Evolutionary conservation across 352 stramenopile species (phyloP).

Genomic region (Globisporangium orthogonon): DNA sequence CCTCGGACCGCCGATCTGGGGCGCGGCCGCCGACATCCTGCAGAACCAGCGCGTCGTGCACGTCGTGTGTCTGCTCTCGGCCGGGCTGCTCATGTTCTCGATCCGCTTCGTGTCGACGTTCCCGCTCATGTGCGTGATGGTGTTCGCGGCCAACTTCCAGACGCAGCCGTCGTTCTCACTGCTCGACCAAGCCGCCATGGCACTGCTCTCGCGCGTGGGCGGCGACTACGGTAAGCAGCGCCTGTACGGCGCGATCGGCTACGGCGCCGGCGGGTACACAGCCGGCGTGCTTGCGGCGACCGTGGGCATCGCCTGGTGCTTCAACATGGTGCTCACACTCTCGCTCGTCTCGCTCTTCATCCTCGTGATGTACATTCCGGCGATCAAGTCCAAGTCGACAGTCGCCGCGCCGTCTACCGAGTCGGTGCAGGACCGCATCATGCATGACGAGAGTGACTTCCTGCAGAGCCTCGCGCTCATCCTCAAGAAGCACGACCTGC

Average conservation of each 20-base stretch:
- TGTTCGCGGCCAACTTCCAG: conserved; percentile 74
- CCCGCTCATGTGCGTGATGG: conserved; percentile 60
- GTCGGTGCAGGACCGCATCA: neutral
- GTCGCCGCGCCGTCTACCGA: neutral
- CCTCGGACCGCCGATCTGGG: conserved; percentile 61
- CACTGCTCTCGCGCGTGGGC: conserved; percentile 47
- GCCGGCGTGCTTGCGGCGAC: conserved; percentile 49
- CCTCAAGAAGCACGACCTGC: conserved; percentile 43
- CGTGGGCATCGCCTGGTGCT: conserved; percentile 70
- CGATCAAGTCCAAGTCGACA: conserved; percentile 19
- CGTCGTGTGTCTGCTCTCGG: conserved; percentile 50
- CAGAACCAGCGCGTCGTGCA: conserved; percentile 64
- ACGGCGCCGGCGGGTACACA: conserved; percentile 58
- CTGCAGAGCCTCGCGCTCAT: conserved; percentile 34
- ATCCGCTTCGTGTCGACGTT: conserved; percentile 63
- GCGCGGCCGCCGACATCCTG: conserved; percentile 47
- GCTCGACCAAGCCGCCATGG: conserved; percentile 61
- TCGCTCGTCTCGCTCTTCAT: conserved; percentile 51
- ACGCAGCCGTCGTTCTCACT: conserved; percentile 58
- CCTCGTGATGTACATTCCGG: conserved; percentile 43
- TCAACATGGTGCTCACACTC: conserved; percentile 67
- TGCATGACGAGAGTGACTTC: conserved; percentile 28
- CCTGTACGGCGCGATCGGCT: conserved; percentile 64
- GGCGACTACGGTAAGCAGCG: conserved; percentile 77
- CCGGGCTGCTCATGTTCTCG: conserved; percentile 59